These are phyloP conservation scores for Fusarium newnesense DNA, from an alignment of 2,329 filamentous ascomycete genomes.

Conservation along the genomic window DNA sequence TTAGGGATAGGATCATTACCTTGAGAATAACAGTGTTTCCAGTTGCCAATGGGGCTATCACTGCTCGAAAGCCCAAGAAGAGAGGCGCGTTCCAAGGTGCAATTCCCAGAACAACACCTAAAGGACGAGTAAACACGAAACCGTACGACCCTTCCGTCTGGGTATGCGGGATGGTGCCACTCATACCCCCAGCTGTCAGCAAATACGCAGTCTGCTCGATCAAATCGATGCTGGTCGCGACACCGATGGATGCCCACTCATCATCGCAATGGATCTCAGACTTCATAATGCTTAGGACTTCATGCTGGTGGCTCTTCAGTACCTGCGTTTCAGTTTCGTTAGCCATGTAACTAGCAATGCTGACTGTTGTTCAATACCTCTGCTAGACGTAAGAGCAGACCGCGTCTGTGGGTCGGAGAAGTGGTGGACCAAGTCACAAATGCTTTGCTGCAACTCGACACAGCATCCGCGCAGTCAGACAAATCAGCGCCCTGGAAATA, in stretches of 20 bases:
- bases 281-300: background rate
- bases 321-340: background rate
- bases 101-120: background rate
- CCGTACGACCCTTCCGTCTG: background rate
- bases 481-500: background rate
- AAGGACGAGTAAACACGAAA: background rate
- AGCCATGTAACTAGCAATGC: accelerated
- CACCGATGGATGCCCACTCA: background rate
- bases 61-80: background rate
- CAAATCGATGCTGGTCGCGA: background rate
- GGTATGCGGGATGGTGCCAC: background rate
- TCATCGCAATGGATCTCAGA: background rate
- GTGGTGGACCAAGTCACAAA: background rate
- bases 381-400: background rate
- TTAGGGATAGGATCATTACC: accelerated
- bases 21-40: background rate
- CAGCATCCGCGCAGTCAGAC: background rate
- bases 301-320: background rate
- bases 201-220: background rate
- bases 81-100: background rate
- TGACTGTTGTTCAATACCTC: accelerated
- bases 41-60: background rate
- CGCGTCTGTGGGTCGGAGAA: background rate
- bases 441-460: background rate
- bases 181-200: background rate